Evolutionary conservation across 495 filamentous ascomycete genomes (phyloP).

Genomic region (Aspergillus panamensis): DNA sequence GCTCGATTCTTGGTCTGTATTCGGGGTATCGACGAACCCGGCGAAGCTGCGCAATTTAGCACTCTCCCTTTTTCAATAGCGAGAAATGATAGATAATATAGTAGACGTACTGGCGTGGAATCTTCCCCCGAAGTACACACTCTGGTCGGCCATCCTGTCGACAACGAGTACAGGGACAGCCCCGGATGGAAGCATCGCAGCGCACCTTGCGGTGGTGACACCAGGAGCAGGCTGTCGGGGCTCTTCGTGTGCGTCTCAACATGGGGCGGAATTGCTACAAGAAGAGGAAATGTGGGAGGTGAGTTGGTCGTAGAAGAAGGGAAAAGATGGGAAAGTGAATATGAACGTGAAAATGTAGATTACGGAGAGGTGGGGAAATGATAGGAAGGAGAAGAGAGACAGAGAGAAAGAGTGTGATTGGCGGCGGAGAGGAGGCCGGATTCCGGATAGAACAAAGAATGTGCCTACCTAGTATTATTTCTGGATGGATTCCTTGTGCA

Average conservation of each 20-base stretch:
- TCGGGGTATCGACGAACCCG: slow-evolving; percentile 11
- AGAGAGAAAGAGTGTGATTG: not conserved
- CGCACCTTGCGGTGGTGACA: slow-evolving; percentile 51
- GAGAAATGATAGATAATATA: slow-evolving; percentile 21
- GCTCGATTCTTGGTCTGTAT: not conserved
- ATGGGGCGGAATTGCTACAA: too few species aligned
- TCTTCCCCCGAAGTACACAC: slow-evolving; percentile 32
- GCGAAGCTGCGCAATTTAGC: slow-evolving; percentile 1
- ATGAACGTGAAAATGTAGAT: not conserved
- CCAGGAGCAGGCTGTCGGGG: slow-evolving; percentile 46
- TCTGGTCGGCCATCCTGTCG: slow-evolving; percentile 40
- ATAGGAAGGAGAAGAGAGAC: not conserved
- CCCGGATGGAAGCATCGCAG: slow-evolving; percentile 48
- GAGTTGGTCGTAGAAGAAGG: not conserved
- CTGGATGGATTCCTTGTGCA: too few species aligned
- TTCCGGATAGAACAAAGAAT: too few species aligned
- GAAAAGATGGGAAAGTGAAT: not conserved
- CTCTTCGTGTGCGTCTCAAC: slow-evolving; percentile 34
- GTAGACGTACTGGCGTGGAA: slow-evolving; percentile 27
- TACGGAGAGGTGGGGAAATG: too few species aligned
- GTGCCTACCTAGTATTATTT: too few species aligned
- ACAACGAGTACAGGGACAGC: slow-evolving; percentile 49
- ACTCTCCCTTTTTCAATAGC: not conserved
- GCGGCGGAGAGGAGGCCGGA: not conserved
- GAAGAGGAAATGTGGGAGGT: not conserved